A percentile compares a stretch with the other conserved stretches of the same genome.
Conservation (phyloP, 495 filamentous ascomycete genomes). For the Gamarada debralockiae region DNA sequence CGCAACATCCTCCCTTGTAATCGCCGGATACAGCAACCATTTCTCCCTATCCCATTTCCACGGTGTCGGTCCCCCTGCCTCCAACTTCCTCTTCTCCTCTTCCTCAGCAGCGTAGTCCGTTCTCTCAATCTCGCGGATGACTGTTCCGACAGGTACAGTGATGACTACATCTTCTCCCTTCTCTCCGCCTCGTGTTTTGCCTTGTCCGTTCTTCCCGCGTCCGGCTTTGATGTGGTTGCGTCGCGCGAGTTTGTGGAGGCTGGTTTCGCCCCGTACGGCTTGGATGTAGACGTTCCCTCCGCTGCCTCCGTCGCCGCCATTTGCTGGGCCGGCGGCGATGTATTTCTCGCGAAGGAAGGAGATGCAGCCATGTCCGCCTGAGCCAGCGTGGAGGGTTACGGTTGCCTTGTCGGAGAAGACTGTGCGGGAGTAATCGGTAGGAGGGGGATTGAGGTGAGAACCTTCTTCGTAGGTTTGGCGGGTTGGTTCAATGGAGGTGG, state of each 20-base stretch:
- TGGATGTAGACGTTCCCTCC: constrained; percentile 95
- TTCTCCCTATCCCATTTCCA: constrained; percentile 51
- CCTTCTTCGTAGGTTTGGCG: constrained; percentile 19
- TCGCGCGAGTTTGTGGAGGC: constrained; percentile 85
- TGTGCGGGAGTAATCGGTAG: constrained; percentile 75
- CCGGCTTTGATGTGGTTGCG: constrained; percentile 72
- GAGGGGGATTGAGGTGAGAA: constrained; percentile 70
- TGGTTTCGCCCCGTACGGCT: constrained; percentile 84
- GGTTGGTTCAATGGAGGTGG: constrained; percentile 3
- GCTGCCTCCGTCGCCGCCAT: constrained; percentile 90
- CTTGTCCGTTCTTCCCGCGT: constrained; percentile 79
- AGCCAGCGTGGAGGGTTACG: constrained; percentile 68
- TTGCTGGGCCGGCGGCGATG: constrained; percentile 83
- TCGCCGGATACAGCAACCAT: constrained; percentile 81
- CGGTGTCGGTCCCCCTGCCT: constrained; percentile 23
- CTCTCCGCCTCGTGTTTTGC: constrained; percentile 73
- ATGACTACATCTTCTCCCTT: constrained; percentile 85
- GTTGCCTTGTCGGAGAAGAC: constrained; percentile 85
- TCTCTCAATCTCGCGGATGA: constrained; percentile 76
- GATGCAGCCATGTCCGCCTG: constrained; percentile 87
- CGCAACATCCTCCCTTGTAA: constrained; percentile 62
- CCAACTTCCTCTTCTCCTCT: constrained; percentile 31
- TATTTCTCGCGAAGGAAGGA: constrained; percentile 90
- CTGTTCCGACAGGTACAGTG: constrained; percentile 87
- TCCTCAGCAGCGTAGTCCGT: constrained; percentile 74